These are phyloP conservation scores for Pseudogymnoascus sp. DNA, from an alignment of 2,329 filamentous ascomycete genomes.

Conservation along the genomic window DNA sequence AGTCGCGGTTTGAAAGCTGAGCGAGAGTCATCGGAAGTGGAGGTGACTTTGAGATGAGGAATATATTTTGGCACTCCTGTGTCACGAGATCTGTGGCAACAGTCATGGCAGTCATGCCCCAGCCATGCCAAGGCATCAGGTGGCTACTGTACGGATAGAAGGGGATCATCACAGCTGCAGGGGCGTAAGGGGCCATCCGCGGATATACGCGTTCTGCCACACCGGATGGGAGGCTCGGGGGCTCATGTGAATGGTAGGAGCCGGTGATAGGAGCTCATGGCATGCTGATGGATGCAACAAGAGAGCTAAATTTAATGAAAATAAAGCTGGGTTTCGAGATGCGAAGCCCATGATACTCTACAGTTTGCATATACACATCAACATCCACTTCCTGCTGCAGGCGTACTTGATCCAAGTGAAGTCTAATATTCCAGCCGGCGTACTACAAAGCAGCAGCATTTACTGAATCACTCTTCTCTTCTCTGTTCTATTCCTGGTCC, in stretches of 20 bases:
- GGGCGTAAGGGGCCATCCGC: not conserved
- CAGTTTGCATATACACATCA: not conserved
- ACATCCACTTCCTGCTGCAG: not conserved
- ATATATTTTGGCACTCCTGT: not conserved
- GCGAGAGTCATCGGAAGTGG: not conserved
- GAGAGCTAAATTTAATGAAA: not conserved
- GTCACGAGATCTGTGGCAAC: not conserved
- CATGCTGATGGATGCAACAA: constrained; percentile 2
- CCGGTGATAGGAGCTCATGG: not conserved
- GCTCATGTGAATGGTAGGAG: not conserved
- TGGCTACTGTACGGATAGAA: not conserved
- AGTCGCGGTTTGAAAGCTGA: constrained; percentile 30
- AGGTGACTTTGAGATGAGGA: not conserved
- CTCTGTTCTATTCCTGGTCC: not conserved
- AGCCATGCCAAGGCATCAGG: not conserved
- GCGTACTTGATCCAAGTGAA: not conserved
- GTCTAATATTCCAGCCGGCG: not conserved
- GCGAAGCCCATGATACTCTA: not conserved
- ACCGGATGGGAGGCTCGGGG: not conserved
- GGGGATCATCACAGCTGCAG: not conserved
- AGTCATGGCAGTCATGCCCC: not conserved
- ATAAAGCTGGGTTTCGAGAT: not conserved
- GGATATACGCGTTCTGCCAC: not conserved
- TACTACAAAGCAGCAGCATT: not conserved
- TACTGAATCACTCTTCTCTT: not conserved